Base-by-base conservation (phyloP, 2,329 filamentous ascomycete genomes). In the Phaeosphaeria sp. region DNA sequence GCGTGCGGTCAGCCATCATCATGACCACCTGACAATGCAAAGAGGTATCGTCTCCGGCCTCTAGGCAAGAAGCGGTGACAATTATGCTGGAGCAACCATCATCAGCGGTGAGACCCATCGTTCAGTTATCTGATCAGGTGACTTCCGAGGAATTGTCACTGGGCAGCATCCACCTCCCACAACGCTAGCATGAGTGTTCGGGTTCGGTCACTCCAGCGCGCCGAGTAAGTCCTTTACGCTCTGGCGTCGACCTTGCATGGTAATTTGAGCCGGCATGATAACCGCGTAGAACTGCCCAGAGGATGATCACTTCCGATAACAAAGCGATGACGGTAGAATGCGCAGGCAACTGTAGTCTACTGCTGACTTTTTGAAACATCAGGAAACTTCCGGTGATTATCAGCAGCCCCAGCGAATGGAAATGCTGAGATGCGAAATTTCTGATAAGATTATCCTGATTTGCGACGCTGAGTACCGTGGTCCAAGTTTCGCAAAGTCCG, bases 231-330 rank as follows among this genome's bases (percentile, higher is more conserved):
- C 36, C 36, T n/a, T 39, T 9, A 36, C 30, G 30, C 36, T 39
- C 15, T 17, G 3, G 30, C 15, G 30, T 36, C 30, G 30, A 36
- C 15, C 30, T n/a, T n/a, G 11, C 13, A 36, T 6, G 44, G 44
- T 18, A 47, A 27, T 44, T 53, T 8, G 30, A 48, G 18, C 51
- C 51, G 51, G 40, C 27, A 6, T 36, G 47, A 15, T 21, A 21
- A 25, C 18, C 51, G 51, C 27, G 22, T 53, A 46, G 11, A 40
- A 47, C 27, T 53, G 49, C 51, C 51, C 33, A 27, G 21, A 30
- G n/a, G 43, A 9, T 24, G 43, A 47, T 47, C 43, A 25, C 47
- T 53, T 40, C 51, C 21, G 27, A 40, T 40, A 40, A 22, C 33
- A 33, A 53, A 24, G 8, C 24, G 15, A 21, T n/a, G 51, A 46